phyloP scores from a whole-genome alignment of 805 yeast species.

The Yarrowia deformans region DNA sequence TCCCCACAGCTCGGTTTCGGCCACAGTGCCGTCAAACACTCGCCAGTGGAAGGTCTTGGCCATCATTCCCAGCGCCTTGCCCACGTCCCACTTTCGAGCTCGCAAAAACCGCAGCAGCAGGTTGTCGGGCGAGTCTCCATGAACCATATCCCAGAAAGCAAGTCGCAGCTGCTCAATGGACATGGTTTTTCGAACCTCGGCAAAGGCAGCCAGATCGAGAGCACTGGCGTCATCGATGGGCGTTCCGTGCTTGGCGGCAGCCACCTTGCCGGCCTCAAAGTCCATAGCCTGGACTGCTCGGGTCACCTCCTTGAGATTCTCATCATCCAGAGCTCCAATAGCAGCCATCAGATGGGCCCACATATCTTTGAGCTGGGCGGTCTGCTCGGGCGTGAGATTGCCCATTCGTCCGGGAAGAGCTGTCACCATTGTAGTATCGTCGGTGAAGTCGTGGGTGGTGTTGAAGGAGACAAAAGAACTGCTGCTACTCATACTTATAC shows the following conservation, averaged over 20 bases:
- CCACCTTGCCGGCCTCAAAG: conserved; percentile 12
- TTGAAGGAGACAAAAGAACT: not conserved
- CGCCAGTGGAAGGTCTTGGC: conserved; percentile 80
- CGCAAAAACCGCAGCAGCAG: conserved; percentile 75
- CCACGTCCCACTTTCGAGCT: conserved; percentile 86
- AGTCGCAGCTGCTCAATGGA: conserved; percentile 54
- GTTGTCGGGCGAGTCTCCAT: conserved; percentile 85
- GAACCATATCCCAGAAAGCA: conserved; percentile 65
- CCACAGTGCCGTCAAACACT: conserved; percentile 63
- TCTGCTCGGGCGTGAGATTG: conserved; percentile 52
- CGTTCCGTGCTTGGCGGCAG: not conserved
- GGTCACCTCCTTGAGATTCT: conserved; percentile 20
- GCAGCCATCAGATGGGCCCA: conserved; percentile 49
- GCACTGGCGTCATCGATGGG: not conserved
- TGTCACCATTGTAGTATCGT: not conserved
- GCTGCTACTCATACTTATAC: conserved; percentile 3
- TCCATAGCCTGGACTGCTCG: conserved; percentile 17
- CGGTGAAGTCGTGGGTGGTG: not conserved
- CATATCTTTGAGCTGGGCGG: conserved; percentile 51
- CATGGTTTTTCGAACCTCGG: conserved; percentile 27
- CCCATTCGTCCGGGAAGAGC: conserved; percentile 50
- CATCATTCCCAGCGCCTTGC: conserved; percentile 72
- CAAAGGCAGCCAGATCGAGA: conserved; percentile 10
- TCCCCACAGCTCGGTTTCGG: conserved; percentile 69
- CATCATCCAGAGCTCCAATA: conserved; percentile 29